Percentiles rank a stretch among this genome's conserved stretches.
Evolutionary conservation across 495 filamentous ascomycete species (phyloP).

Genomic region (Penicillium verhagenii): DNA sequence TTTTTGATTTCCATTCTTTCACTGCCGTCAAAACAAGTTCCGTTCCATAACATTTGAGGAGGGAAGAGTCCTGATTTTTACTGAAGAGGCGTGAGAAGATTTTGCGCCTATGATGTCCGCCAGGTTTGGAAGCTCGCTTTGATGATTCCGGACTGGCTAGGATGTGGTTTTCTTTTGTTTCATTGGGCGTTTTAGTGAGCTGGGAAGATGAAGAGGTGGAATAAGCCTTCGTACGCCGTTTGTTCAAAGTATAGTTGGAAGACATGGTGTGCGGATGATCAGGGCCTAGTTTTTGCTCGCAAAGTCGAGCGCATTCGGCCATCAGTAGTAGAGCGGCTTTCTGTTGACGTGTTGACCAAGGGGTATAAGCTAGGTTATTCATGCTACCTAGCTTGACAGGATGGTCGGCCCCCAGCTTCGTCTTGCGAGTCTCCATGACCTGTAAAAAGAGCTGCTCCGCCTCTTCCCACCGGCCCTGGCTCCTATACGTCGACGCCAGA

Average conservation of each 20-base stretch:
- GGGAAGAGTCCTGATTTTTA: not conserved
- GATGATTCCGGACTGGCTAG: not conserved
- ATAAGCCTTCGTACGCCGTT: not conserved
- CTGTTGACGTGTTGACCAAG: not conserved
- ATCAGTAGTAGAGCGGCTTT: not conserved
- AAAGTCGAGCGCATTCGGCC: not conserved
- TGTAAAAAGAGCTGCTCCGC: slow-evolving; percentile 5
- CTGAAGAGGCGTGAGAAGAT: not conserved
- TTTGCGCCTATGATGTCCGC: not conserved
- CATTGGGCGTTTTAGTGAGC: not conserved
- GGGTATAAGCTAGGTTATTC: not conserved
- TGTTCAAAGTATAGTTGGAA: not conserved
- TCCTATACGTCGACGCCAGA: slow-evolving; percentile 4
- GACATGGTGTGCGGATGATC: not conserved
- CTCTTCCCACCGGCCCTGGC: not conserved
- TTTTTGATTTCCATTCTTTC: too few species aligned
- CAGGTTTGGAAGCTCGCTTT: not conserved
- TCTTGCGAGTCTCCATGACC: slow-evolving; percentile 16
- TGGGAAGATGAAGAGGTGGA: not conserved
- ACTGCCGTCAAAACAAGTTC: too few species aligned
- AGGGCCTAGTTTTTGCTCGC: not conserved
- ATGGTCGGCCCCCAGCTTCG: not conserved
- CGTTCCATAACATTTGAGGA: too few species aligned
- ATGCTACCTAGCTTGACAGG: not conserved
- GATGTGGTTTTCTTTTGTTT: not conserved